These are phyloP conservation scores for Luffa aegyptiaca DNA, from an alignment of 306 rosid species.

Conservation along the genomic window DNA sequence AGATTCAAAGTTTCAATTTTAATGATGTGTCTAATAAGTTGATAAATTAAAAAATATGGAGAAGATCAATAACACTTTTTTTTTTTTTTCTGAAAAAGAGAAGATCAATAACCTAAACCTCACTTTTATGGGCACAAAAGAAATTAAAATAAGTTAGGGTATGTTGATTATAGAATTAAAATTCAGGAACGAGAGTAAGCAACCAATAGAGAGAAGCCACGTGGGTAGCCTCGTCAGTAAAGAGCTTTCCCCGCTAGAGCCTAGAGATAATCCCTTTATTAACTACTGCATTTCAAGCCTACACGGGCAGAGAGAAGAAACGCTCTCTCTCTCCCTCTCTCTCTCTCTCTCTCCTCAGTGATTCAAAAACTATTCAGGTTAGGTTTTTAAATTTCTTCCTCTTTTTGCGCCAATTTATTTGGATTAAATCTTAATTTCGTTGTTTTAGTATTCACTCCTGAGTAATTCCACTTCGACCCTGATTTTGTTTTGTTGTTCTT, in stretches of 20 bases:
- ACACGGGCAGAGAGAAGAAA: constrained; percentile 14
- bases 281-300: background rate
- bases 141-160: too few species aligned
- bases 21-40: too few species aligned
- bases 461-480: background rate
- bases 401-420: background rate
- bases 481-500: background rate
- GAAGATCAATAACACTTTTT: too few species aligned
- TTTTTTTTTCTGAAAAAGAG: too few species aligned
- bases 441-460: background rate
- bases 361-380: constrained; percentile 49
- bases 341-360: constrained; percentile 34
- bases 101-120: too few species aligned
- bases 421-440: background rate
- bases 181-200: background rate
- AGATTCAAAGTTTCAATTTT: too few species aligned
- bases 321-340: constrained; percentile 11
- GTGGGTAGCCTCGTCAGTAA: background rate
- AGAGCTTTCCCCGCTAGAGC: background rate
- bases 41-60: too few species aligned
- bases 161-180: too few species aligned
- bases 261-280: background rate
- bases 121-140: too few species aligned
- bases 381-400: constrained; percentile 32
- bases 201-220: background rate